These are phyloP conservation scores for Ceratocystis colombiana DNA, from an alignment of 2,329 filamentous ascomycete species.

Conservation along the genomic window DNA sequence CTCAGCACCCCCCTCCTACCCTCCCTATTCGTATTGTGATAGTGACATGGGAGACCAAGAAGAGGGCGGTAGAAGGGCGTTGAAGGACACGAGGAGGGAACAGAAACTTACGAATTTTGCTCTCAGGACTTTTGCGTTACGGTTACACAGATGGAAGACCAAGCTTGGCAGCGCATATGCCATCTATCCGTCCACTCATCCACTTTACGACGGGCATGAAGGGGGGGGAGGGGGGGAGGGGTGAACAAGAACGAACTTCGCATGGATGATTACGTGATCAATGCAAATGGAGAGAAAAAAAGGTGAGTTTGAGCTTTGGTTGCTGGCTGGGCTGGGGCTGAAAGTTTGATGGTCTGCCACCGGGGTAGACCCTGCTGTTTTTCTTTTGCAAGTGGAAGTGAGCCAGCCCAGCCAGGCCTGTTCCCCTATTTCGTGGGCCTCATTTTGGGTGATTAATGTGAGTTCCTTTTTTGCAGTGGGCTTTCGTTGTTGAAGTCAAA, in stretches of 20 bases:
- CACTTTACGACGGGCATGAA: background rate
- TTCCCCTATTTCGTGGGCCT: constrained; percentile 16
- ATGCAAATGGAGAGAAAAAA: background rate
- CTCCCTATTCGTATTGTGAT: no score
- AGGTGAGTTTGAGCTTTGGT: background rate
- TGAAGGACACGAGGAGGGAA: background rate
- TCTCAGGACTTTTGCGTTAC: background rate
- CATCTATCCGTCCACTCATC: background rate
- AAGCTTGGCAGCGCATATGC: constrained; percentile 6
- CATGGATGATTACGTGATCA: constrained; percentile 15
- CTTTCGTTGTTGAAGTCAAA: background rate
- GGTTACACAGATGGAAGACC: constrained; percentile 1
- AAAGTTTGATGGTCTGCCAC: constrained; percentile 12
- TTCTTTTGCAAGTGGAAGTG: no score
- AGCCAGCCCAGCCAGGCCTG: background rate
- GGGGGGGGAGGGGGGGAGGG: background rate
- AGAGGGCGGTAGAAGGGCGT: no score
- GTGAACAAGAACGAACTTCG: background rate
- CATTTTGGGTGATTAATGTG: background rate
- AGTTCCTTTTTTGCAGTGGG: background rate
- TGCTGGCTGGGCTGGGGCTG: constrained; percentile 11
- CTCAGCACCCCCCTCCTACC: no score
- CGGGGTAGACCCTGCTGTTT: background rate
- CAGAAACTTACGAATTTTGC: background rate
- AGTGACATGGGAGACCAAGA: no score